phyloP scores from a whole-genome alignment of 2,329 filamentous ascomycete genomes.

The Capronia americana region DNA sequence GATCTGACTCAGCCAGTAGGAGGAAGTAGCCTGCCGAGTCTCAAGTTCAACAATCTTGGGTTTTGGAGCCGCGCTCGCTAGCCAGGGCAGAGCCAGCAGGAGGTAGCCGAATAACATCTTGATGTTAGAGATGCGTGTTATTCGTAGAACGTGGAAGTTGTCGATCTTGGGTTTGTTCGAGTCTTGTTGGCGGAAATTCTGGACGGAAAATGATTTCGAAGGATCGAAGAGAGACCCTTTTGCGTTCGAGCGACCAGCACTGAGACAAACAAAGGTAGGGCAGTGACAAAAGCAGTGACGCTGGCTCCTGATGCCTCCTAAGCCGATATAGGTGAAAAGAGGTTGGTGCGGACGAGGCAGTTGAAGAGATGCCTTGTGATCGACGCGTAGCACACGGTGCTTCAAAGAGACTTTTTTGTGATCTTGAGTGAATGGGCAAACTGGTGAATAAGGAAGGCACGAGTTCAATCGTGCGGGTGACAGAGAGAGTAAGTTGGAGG shows the following conservation, averaged over 20 bases:
- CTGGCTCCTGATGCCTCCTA: constrained; percentile 1
- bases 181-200: background rate
- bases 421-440: background rate
- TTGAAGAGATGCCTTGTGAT: constrained; percentile 12
- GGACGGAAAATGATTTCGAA: background rate
- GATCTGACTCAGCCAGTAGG: constrained; percentile 76
- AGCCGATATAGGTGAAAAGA: background rate
- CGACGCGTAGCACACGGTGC: background rate
- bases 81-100: constrained; percentile 27
- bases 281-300: constrained; percentile 17
- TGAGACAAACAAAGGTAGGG: constrained; percentile 10
- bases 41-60: constrained; percentile 12
- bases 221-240: constrained; percentile 1
- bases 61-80: constrained; percentile 23
- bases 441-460: constrained; percentile 14
- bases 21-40: constrained; percentile 30
- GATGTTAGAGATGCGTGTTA: background rate
- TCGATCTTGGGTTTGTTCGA: background rate
- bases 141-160: background rate
- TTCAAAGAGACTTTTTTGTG: background rate
- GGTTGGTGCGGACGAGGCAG: background rate
- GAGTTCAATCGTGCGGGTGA: constrained; percentile 6
- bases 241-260: constrained; percentile 23
- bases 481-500: constrained; percentile 4
- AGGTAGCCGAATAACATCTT: constrained; percentile 26